Base-by-base conservation (phyloP, 495 filamentous ascomycete genomes). In the Trichocladium antarcticum region DNA sequence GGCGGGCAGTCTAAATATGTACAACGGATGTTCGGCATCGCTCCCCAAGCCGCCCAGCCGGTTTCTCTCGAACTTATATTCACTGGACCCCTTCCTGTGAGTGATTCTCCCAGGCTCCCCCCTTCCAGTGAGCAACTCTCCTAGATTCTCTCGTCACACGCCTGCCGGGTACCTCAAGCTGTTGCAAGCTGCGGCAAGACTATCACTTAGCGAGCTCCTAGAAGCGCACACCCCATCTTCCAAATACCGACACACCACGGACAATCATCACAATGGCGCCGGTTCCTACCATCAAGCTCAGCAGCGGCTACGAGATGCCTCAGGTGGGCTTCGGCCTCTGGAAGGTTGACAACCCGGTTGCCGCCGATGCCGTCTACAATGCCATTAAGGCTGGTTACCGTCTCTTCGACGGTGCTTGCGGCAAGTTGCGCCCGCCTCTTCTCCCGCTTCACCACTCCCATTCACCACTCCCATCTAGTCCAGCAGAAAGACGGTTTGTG, bases 351-450 rank as follows among this genome's bases (percentile, higher is more conserved):
- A 87, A 84, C 51, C 76, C 79, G 31, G 83, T 79, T 42, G 81
- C 78, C 61, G 79, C 87, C 58, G 83, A 90, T 58, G 80, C 78
- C 56, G 81, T 94, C 56, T 92, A 93, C 72, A 78, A 89, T 49
- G 87, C 87, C 58, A 90, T 94, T 73, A 92, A 92, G 70, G 70
- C 78, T 24, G 87, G 87, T 21, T 94, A 94, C 71, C 76, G 87
- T 49, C 74, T 89, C 31, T 87, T 93, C 53, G 87, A 94, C 55
- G 87, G 87, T 55, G 87, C 87, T 49, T 85, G 80, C 63, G 87
- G 85, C 89, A 74, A 55, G 3, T 29, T 37, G 28, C 14, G 32
- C 17, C 44, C 17, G 17, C 49, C 42, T 42, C 34, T 37, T 34
- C 14, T 32, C 17, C 44, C 17, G 17, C 49, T 41, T 42, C 17